phyloP scores from a whole-genome alignment of 331 rosid species.

The Malus hybrid region DNA sequence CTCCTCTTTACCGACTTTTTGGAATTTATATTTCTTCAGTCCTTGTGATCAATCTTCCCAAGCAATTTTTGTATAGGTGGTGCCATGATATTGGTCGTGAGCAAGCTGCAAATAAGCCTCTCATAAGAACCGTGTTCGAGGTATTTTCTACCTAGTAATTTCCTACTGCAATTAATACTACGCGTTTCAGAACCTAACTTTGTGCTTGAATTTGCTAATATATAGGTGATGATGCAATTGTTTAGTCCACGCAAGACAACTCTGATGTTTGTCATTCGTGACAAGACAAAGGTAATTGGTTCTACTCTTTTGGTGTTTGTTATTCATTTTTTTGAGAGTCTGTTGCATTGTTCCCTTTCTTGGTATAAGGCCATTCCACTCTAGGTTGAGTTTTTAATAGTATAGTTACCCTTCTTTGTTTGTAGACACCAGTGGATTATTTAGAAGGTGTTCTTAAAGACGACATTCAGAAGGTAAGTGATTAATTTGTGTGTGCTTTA shows the following conservation, averaged over 20 bases:
- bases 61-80: constrained; percentile 60
- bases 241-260: constrained; percentile 99
- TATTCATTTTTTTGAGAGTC: neutral
- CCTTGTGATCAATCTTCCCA: neutral
- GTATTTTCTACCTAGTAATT: constrained; percentile 24
- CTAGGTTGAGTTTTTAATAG: constrained; percentile 13
- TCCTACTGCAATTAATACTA: neutral
- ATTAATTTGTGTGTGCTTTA: constrained; percentile 8
- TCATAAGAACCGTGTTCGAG: constrained; percentile 91
- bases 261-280: constrained; percentile 90
- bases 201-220: neutral
- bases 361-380: neutral
- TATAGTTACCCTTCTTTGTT: constrained; percentile 17
- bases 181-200: constrained; percentile 3
- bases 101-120: constrained; percentile 99
- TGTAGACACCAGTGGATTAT: constrained; percentile 86
- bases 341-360: neutral
- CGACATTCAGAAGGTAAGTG: constrained; percentile 86
- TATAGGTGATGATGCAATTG: constrained; percentile 97
- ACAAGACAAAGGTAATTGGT: constrained; percentile 83
- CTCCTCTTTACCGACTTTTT: no score
- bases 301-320: neutral
- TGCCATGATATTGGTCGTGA: constrained; percentile 99
- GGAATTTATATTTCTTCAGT: neutral
- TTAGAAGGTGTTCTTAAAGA: constrained; percentile 93